Percentiles rank a stretch among this genome's conserved stretches.
phyloP scores from a whole-genome alignment of 129 eudicot species.

The Lonicera japonica region DNA sequence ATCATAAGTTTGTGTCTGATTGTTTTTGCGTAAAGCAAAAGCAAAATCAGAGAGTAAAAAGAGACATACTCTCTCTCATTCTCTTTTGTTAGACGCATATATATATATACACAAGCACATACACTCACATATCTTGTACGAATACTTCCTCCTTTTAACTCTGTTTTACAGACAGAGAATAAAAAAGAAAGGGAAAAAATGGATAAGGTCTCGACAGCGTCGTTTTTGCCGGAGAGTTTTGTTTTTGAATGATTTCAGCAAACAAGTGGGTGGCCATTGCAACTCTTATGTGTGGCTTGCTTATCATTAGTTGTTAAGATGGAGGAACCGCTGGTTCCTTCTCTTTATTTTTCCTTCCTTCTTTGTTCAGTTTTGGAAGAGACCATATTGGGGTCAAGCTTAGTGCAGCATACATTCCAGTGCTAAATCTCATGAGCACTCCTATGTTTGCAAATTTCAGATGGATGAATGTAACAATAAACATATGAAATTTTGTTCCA shows the following conservation, averaged over 20 bases:
- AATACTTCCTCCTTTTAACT: neutral
- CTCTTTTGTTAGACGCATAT: too few species aligned
- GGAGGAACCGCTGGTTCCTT: conserved; percentile 98
- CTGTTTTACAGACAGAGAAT: neutral
- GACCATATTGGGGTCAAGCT: too few species aligned
- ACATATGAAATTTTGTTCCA: too few species aligned
- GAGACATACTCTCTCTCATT: neutral
- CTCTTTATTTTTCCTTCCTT: too few species aligned
- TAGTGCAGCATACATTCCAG: too few species aligned
- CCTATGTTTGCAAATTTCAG: too few species aligned
- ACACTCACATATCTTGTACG: neutral
- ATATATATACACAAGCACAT: neutral
- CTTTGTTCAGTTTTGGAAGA: too few species aligned
- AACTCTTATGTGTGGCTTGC: conserved; percentile 87
- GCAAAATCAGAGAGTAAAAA: neutral
- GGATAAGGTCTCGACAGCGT: conserved; percentile 9
- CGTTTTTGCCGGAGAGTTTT: conserved; percentile 13
- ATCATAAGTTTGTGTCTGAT: neutral
- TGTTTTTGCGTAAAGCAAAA: neutral
- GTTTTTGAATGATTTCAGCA: conserved; percentile 25
- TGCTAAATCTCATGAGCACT: too few species aligned
- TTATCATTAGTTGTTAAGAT: conserved; percentile 92
- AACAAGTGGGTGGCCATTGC: conserved; percentile 89
- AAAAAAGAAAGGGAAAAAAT: neutral
- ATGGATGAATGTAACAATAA: too few species aligned